phyloP scores from a whole-genome alignment of 441 rosid genomes.

The Hura crepitans region DNA sequence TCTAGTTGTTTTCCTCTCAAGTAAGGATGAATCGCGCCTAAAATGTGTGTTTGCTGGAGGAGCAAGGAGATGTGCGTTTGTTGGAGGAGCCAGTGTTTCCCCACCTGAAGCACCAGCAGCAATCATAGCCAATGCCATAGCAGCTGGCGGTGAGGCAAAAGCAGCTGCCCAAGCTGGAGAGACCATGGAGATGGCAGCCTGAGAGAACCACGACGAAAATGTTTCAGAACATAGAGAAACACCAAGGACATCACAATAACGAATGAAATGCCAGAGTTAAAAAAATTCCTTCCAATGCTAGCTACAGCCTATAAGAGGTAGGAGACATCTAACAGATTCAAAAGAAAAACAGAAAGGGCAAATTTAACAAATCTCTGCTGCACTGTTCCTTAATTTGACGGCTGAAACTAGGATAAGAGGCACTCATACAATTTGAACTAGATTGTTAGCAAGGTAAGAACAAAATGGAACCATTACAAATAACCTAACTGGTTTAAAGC shows the following conservation, averaged over 20 bases:
- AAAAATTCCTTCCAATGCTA: background rate
- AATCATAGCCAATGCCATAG: conserved; percentile 99
- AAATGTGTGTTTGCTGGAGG: conserved; percentile 58
- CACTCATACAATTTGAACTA: background rate
- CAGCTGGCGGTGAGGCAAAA: conserved; percentile 99
- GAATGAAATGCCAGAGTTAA: background rate
- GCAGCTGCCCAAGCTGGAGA: conserved; percentile 99
- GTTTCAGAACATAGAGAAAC: conserved; percentile 10
- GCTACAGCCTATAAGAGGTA: conserved; percentile 12
- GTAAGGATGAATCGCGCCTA: conserved; percentile 77
- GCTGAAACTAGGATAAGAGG: background rate
- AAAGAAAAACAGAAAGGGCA: background rate
- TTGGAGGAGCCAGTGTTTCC: conserved; percentile 67
- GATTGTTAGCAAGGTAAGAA: background rate
- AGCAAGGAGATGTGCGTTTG: conserved; percentile 40
- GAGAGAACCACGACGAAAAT: conserved; percentile 20
- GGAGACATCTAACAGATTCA: background rate
- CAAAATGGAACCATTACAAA: background rate
- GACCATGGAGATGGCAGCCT: conserved; percentile 96
- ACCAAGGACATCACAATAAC: background rate
- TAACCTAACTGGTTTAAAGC: background rate
- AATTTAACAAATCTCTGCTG: background rate
- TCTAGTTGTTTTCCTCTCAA: conserved; percentile 73
- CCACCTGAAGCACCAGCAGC: conserved; percentile 99
- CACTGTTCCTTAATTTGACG: background rate